These are phyloP conservation scores for Penicillium concentricum DNA, from an alignment of 2,329 filamentous ascomycete genomes.

Conservation along the genomic window DNA sequence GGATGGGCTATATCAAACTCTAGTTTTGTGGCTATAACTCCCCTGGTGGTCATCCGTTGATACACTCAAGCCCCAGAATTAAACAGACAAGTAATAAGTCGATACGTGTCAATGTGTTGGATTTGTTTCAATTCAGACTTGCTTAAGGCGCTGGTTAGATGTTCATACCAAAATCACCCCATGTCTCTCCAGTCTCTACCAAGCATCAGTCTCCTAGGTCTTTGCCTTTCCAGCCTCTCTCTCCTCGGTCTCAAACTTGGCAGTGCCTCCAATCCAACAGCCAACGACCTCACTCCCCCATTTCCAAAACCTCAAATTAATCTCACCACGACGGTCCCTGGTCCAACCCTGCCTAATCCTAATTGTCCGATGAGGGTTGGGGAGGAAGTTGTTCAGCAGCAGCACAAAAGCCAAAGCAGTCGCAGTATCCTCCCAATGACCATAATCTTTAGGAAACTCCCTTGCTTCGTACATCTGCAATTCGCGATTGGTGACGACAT, in stretches of 20 bases:
- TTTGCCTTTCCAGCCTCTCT: not conserved
- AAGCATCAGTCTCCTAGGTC: not conserved
- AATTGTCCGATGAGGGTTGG: not conserved
- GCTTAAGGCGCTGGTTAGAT: not conserved
- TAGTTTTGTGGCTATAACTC: not conserved
- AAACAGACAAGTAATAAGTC: not conserved
- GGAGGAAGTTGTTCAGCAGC: not conserved
- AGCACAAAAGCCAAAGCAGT: slow-evolving; percentile 12
- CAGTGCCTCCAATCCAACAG: slow-evolving; percentile 12
- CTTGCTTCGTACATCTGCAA: slow-evolving; percentile 11
- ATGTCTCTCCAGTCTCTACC: not conserved
- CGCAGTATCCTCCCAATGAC: slow-evolving; percentile 14
- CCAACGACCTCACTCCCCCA: slow-evolving; percentile 1
- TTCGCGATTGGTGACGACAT: not conserved
- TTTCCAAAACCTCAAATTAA: slow-evolving; percentile 1
- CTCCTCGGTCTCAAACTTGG: not conserved
- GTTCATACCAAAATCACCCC: not conserved
- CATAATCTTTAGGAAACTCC: slow-evolving; percentile 9
- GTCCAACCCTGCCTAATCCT: slow-evolving; percentile 5
- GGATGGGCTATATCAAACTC: not conserved
- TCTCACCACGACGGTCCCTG: slow-evolving; percentile 5
- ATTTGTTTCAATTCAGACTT: not conserved
- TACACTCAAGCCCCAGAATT: not conserved
- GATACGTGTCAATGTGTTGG: not conserved
- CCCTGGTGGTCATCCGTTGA: not conserved